Percentiles rank a stretch among this genome's conserved stretches.
Evolutionary conservation across 768 basidiomycete genomes (phyloP).

Genomic region (Gelatoporia subvermispora): DNA sequence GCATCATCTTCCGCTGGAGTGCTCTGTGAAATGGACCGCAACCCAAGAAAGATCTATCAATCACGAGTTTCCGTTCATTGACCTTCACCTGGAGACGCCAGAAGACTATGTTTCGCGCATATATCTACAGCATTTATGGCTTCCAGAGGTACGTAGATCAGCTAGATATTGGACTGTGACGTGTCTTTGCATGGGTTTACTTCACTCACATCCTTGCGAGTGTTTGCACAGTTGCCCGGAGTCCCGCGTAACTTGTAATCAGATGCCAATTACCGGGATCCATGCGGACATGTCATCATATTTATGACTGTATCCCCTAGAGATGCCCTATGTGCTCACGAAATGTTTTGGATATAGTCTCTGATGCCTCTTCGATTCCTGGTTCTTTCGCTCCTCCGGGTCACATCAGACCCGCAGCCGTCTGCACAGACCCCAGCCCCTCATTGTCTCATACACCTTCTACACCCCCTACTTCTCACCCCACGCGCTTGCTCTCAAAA

Average conservation of each 20-base stretch:
- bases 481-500: conserved; percentile 50
- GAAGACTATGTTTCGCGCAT: conserved; percentile 58
- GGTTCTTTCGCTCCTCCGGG: conserved; percentile 50
- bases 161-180: too few relatives aligned
- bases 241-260: too few relatives aligned
- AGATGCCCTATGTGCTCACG: background rate
- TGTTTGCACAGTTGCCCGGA: too few relatives aligned
- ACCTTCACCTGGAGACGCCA: conserved; percentile 35
- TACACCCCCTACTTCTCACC: conserved; percentile 63
- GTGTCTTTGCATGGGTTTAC: too few relatives aligned
- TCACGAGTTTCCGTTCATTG: conserved; percentile 51
- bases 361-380: conserved; percentile 64
- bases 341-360: conserved; percentile 39
- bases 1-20: conserved; percentile 12
- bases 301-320: too few relatives aligned
- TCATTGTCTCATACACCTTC: conserved; percentile 53
- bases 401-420: conserved; percentile 34
- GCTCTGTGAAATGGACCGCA: conserved; percentile 44
- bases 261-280: too few relatives aligned
- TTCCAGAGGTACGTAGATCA: conserved; percentile 52
- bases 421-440: conserved; percentile 16
- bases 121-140: conserved; percentile 75
- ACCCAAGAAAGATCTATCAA: conserved; percentile 56
- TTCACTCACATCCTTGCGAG: too few relatives aligned
- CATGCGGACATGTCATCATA: too few relatives aligned